These are phyloP conservation scores for Penicillium daleae DNA, from an alignment of 495 filamentous ascomycete species.

Conservation along the genomic window DNA sequence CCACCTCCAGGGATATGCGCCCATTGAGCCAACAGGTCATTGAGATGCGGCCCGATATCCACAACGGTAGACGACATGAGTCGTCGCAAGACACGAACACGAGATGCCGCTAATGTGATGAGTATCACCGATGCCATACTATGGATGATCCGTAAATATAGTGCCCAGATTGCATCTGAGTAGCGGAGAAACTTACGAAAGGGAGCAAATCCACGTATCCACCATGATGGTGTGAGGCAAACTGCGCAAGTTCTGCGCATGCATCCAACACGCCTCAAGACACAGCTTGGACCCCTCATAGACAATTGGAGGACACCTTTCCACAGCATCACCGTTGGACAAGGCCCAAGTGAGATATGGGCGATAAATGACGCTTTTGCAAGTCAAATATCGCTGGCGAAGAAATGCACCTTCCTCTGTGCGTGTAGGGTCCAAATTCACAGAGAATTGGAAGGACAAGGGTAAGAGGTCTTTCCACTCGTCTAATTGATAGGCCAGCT, in stretches of 20 bases:
- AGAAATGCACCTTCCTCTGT: conserved; percentile 45
- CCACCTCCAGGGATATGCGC: conserved; percentile 22
- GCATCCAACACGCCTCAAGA: conserved; percentile 45
- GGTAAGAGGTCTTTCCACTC: conserved; percentile 49
- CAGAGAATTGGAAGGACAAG: conserved; percentile 39
- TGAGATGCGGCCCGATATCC: conserved; percentile 27
- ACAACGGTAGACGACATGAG: conserved; percentile 17
- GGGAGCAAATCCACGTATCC: conserved; percentile 54
- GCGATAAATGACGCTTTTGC: conserved; percentile 51
- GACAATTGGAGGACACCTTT: conserved; percentile 24
- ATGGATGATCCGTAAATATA: not conserved
- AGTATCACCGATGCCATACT: conserved; percentile 34
- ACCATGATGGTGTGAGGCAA: conserved; percentile 49
- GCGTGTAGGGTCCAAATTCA: conserved; percentile 23
- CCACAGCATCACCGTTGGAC: conserved; percentile 27
- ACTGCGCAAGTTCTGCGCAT: conserved; percentile 43
- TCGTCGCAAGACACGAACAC: conserved; percentile 12
- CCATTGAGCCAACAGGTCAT: conserved; percentile 21
- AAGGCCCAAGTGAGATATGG: conserved; percentile 51
- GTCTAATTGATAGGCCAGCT: conserved; percentile 48
- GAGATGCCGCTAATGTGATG: conserved; percentile 24
- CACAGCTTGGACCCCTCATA: conserved; percentile 40
- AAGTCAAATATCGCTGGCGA: conserved; percentile 50
- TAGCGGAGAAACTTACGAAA: conserved; percentile 41
- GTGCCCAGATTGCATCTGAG: not conserved